Evolutionary conservation across 768 basidiomycete genomes (phyloP).

Genomic region (Suillus bovinus): DNA sequence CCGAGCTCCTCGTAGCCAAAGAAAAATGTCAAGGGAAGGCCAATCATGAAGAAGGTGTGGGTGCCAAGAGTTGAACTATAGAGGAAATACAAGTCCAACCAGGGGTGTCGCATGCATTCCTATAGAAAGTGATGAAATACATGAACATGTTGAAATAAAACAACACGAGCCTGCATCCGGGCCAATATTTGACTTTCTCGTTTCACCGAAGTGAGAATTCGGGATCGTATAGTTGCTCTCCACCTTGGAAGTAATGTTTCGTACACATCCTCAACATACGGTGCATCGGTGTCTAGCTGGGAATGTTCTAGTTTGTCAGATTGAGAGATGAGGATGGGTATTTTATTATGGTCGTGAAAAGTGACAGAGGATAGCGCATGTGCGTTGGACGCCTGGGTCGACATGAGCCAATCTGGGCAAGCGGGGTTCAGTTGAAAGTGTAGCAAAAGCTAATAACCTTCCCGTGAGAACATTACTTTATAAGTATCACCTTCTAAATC

Average conservation of each 20-base stretch:
- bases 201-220: conserved; percentile 52
- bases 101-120: conserved; percentile 59
- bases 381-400: not conserved
- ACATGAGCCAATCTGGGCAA: not conserved
- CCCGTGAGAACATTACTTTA: not conserved
- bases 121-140: conserved; percentile 20
- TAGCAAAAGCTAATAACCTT: not conserved
- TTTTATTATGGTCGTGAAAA: not conserved
- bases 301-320: not conserved
- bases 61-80: conserved; percentile 80
- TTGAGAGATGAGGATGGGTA: not conserved
- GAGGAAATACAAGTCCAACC: conserved; percentile 80
- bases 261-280: conserved; percentile 52
- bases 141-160: conserved; percentile 9
- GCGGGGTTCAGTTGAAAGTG: not conserved
- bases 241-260: conserved; percentile 62
- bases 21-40: conserved; percentile 85
- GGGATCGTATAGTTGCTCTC: conserved; percentile 60
- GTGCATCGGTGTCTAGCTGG: not conserved
- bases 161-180: conserved; percentile 61
- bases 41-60: conserved; percentile 92
- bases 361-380: not conserved
- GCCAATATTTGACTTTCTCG: conserved; percentile 64
- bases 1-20: conserved; percentile 78
- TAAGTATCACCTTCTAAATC: not conserved